Evolutionary conservation across 805 yeast species (phyloP), one percentile per base, ranked within the genome.

Genomic region (Kluyveromyces siamensis): DNA sequence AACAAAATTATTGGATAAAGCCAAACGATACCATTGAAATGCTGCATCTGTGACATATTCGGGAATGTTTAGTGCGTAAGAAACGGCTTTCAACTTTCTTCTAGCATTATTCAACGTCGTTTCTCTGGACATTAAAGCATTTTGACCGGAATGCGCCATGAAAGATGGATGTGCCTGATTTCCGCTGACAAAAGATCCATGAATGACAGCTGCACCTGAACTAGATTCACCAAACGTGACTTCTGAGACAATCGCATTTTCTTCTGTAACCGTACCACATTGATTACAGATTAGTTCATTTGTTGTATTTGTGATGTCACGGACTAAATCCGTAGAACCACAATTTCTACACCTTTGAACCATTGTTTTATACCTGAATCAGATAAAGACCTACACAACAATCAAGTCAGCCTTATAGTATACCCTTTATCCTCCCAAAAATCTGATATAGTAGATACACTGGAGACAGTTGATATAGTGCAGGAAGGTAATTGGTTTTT

Each of bases 181-280:
- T 0, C 88, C 84, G 41, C 88, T 87, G 36, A 93, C 84, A 73
- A 87, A 90, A 44, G 95, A 80, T 61, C 99, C 99, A 55, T 91
- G 96, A 1, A 93, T 96, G 45, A 86, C 80, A 36, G 99, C 96
- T 13, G 96, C 97, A 57, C 99, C 99, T 25, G 84, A 76, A 17
- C 95, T 76, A 2, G 90, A 76, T 61, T 95, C 99, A 41, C 95
- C 93, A 69, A 90, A 93, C 11, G 93, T 86, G 47, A 95, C 93
- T 63, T 93, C 99, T 8, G 95, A 82, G 10, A 95, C 98, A 55
- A 93, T 91, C 18, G 95, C 96, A 58, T 88, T 86, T 61, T 90
- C 98, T 54, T 88, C 96, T 50, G 78, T 77, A 30, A 93, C 97
- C 18, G 80, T 70, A 65, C 97, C 97, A 78, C 99, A 93, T 35